Evolutionary conservation across 2,329 filamentous ascomycete species (phyloP), one percentile per base, ranked within the genome.

Genomic region (Alternaria consortialis): DNA sequence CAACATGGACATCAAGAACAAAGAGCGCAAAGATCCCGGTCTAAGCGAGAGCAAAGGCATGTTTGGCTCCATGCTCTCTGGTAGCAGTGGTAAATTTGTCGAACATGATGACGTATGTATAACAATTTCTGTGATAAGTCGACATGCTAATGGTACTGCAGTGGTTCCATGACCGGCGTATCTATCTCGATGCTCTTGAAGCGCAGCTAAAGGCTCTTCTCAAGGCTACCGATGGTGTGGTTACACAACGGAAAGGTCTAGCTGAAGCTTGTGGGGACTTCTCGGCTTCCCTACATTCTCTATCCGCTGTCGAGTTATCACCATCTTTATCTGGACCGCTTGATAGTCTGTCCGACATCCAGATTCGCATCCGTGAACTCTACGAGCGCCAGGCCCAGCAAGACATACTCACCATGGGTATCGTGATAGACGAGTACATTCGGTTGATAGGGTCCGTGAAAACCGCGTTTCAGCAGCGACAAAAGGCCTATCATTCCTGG

Each of bases 361-460:
- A 99, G 79, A 85, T 97, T 62, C 94, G 94, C 37, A 97, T 99
- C 68, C 89, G 91, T 60, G 95, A 99, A 73, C 88, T 99, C 1
- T 98, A 99, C 77, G 93, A 97, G 71, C 91, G 95, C 23, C 95
- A 99, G 80, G 95, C 95, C 11, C 93, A 97, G 80, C 95, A 99
- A 78, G 95, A 99, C 75, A 90, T 98, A 32, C 85, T 99, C 53
- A 99, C 95, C 0, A 89, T 99, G 66, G 95, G 95, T 37, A 98
- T 98, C 74, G 97, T 97, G 43, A 94, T 99, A 65, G 95, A 99
- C 67, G 95, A 99, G 80, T 99, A 99, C 80, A 96, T 99, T 70
- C 92, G 95, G 5, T 82, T 99, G 43, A 98, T 99, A 70, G 93
- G 93, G 32, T 96, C 92, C 56, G 92, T 98, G 62, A 99, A 99